Conservation (phyloP, 192 early-diverging fungal species). For the Anaeromyces robustus region DNA sequence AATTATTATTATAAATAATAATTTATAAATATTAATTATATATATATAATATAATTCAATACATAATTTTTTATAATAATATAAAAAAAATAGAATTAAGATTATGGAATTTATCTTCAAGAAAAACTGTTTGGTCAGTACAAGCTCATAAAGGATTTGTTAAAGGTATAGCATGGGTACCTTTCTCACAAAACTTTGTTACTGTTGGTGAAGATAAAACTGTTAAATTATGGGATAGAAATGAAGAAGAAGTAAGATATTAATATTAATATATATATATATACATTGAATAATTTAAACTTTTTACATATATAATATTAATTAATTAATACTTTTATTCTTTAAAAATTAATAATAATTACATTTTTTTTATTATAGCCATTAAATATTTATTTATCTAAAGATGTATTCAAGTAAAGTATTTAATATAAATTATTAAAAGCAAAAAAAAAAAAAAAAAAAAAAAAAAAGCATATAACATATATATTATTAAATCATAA, state of each 20-base stretch:
- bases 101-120: conserved; percentile 70
- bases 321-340: background rate
- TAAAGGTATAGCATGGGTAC: conserved; percentile 61
- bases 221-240: conserved; percentile 80
- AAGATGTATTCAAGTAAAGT: conserved; percentile 39
- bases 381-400: conserved; percentile 60
- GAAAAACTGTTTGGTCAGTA: conserved; percentile 59
- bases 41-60: no score
- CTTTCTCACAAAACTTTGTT: conserved; percentile 52
- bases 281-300: no score
- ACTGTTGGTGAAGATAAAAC: conserved; percentile 90
- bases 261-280: conserved; percentile 2
- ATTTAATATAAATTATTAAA: background rate
- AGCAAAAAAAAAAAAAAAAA: no score
- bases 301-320: no score
- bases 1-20: no score
- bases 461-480: background rate
- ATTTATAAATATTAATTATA: no score
- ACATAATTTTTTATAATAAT: no score
- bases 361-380: no score
- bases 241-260: conserved; percentile 7
- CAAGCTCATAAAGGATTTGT: conserved; percentile 74
- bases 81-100: conserved; percentile 64
- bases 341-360: background rate
- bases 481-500: no score